A percentile compares a stretch with the other conserved stretches of the same genome.
Conservation (phyloP, 257 asterid genomes). For the Mentha longifolia region DNA sequence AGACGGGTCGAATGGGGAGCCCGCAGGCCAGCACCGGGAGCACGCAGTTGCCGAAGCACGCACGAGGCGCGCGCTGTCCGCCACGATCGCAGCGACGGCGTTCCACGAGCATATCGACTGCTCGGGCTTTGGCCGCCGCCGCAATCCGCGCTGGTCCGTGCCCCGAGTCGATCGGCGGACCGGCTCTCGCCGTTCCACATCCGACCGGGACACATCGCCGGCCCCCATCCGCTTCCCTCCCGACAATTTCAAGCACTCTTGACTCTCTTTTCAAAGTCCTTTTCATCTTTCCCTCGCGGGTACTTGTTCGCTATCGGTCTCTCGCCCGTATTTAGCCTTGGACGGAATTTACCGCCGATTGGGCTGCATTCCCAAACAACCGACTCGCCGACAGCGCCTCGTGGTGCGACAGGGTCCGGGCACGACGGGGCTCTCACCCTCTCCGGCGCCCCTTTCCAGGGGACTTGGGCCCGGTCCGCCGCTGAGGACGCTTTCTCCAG, state of each 20-base stretch:
- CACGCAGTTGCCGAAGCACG: background rate
- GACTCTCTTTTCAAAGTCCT: no score
- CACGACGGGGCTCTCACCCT: no score
- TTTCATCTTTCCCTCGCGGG: no score
- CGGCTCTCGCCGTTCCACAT: slow-evolving; percentile 18
- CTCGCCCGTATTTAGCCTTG: no score
- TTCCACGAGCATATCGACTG: background rate
- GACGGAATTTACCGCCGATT: no score
- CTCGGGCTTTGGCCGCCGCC: background rate
- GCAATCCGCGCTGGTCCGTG: background rate
- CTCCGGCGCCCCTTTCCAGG: no score
- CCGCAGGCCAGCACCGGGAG: slow-evolving; percentile 1
- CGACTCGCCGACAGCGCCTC: no score
- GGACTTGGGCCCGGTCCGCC: no score
- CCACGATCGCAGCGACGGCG: background rate
- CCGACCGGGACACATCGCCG: slow-evolving; percentile 34
- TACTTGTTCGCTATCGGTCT: no score
- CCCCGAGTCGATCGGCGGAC: background rate
- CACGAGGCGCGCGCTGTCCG: background rate
- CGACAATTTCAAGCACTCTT: slow-evolving; percentile 14
- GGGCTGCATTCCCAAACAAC: no score
- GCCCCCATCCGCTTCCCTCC: slow-evolving; percentile 48
- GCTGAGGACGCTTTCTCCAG: no score
- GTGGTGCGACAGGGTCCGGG: no score
- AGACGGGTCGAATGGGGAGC: background rate